A percentile compares a stretch with the other conserved stretches of the same genome.
Evolutionary conservation across 805 yeast species (phyloP).

Genomic region (Wickerhamiella qilinensis): DNA sequence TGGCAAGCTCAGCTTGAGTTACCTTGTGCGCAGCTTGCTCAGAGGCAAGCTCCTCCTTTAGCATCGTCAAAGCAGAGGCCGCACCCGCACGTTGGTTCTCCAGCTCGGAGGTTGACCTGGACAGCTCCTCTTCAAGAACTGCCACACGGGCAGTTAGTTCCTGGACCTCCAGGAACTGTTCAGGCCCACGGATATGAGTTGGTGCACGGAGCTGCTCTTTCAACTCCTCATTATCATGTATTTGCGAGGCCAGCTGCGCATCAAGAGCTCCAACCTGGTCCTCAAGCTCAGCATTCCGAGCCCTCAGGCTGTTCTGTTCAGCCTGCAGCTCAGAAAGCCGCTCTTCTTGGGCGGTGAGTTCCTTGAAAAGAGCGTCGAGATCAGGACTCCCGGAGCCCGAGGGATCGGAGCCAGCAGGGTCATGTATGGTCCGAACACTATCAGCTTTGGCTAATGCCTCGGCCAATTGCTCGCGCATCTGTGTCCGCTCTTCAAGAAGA

Average conservation of each 20-base stretch:
- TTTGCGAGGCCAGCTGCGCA: too few relatives aligned
- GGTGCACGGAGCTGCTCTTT: conserved; percentile 3
- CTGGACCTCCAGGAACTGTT: too few relatives aligned
- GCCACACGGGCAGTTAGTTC: neutral
- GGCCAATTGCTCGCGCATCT: conserved; percentile 10
- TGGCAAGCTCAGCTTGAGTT: neutral
- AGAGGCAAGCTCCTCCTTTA: neutral
- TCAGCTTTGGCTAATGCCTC: conserved; percentile 9
- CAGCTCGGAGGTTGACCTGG: too few relatives aligned
- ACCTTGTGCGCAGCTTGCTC: neutral
- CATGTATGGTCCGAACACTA: too few relatives aligned
- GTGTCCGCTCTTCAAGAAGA: conserved; percentile 17
- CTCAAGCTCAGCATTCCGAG: conserved; percentile 5
- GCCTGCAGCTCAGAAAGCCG: conserved; percentile 14
- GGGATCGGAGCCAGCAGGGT: too few relatives aligned
- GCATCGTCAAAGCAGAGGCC: too few relatives aligned
- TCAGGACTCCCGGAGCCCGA: too few relatives aligned
- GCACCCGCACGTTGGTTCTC: too few relatives aligned
- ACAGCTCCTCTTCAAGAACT: neutral
- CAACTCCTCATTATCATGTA: too few relatives aligned
- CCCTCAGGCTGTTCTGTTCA: conserved; percentile 17
- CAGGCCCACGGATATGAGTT: neutral
- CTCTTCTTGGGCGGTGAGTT: conserved; percentile 12
- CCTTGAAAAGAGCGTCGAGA: conserved; percentile 10
- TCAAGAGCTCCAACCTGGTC: neutral